A percentile compares a stretch with the other conserved stretches of the same genome.
These are phyloP conservation scores for Aspergillus pseudoviridinutans DNA, from an alignment of 2,329 filamentous ascomycete species.

Conservation along the genomic window DNA sequence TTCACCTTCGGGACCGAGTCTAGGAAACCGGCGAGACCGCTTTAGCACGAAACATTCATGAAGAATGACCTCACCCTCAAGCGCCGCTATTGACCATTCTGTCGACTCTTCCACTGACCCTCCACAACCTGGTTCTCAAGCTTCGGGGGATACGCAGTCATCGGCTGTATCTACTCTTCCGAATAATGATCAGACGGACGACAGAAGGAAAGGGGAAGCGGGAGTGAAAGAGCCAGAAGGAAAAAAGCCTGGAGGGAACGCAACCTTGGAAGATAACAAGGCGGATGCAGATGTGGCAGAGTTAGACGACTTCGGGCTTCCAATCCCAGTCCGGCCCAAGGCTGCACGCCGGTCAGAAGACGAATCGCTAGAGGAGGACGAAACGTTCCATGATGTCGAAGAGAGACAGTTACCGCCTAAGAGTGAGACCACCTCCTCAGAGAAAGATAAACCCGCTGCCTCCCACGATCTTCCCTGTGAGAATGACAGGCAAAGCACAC, in stretches of 20 bases:
- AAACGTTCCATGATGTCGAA: conserved; percentile 19
- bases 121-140: conserved; percentile 4
- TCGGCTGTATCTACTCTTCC: conserved; percentile 10
- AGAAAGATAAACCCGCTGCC: not conserved
- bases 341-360: conserved; percentile 10
- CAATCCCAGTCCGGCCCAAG: conserved; percentile 26
- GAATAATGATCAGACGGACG: conserved; percentile 6
- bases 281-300: conserved; percentile 11
- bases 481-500: conserved; percentile 8
- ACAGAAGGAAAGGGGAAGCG: conserved; percentile 13
- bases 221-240: conserved; percentile 1
- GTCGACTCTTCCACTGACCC: conserved; percentile 20
- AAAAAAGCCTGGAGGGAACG: not conserved
- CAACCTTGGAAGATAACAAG: not conserved
- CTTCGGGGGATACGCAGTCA: conserved; percentile 9
- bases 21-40: conserved; percentile 2
- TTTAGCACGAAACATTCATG: conserved; percentile 12
- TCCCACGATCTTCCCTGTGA: not conserved
- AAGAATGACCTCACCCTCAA: conserved; percentile 31
- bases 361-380: conserved; percentile 12
- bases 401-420: conserved; percentile 2
- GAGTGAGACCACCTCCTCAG: not conserved
- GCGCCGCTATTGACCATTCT: conserved; percentile 24
- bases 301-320: conserved; percentile 39
- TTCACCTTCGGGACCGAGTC: conserved; percentile 3